Base-by-base conservation (phyloP, 1,139 yeast species). In the Magnusiomyces magnusii region DNA sequence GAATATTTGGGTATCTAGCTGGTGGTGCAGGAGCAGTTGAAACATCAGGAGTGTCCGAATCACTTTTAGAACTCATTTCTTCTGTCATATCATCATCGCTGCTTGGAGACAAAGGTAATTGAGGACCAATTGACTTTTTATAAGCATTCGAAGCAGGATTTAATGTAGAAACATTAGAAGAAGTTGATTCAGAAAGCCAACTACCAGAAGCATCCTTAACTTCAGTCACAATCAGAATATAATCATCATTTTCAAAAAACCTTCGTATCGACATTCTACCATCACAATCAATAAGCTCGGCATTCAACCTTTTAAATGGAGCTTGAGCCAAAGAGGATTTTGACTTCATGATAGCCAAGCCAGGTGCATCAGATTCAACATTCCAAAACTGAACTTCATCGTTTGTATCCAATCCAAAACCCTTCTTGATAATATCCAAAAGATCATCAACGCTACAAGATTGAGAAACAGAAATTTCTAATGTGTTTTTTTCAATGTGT, bases 141-240 rank as follows among this genome's bases (percentile, higher is more conserved):
- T 10, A n/a, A 10, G 17, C 17, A n/a, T 44, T 44, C 5, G 49
- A 25, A 17, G 21, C 17, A 31, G 36, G 13, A 15, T 17, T 5
- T 9, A 39, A 39, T 23, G 49, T 21, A 21, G 27, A 23, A 21
- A 9, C 3, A 17, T 44, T 19, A 5, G 49, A 44, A 23, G 5
- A 19, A 23, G 44, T 28, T 28, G 50, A 47, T 17, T 54, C 59
- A 3, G 57, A 57, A 34, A 57, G 59, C 59, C 59, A 57, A 7
- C 44, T 56, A 15, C 53, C 54, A 17, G 19, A 34, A n/a, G 51
- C 44, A 28, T 55, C 56, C 39, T 59, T 51, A 15, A 59, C 28
- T 27, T 57, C 59, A 25, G 50, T 55, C 9, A 53, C 19, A 17
- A 39, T n/a, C 44, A 39, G 17, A 3, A 39, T 10, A 19, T 3